Conservation (phyloP, 164 flowering plant species). For the Annona squamosa region DNA sequence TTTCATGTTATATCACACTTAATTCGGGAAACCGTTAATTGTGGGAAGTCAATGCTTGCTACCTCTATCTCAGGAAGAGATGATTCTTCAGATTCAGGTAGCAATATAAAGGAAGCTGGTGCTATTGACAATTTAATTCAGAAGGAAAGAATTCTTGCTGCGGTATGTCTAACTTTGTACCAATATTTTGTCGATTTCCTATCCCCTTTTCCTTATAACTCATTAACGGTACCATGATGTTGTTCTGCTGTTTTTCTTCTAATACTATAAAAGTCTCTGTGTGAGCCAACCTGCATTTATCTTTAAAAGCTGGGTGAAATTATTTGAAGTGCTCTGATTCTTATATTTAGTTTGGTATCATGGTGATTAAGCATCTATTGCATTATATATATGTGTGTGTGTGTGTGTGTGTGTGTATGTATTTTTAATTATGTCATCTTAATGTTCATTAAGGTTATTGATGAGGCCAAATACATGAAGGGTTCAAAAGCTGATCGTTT, state of each 20-base stretch:
- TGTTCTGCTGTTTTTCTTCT: not conserved
- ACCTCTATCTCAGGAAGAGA: conserved; percentile 55
- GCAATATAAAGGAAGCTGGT: conserved; percentile 46
- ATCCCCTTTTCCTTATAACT: not conserved
- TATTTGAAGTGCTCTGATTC: not conserved
- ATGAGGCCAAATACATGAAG: conserved; percentile 67
- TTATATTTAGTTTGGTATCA: not conserved
- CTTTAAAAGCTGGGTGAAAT: not conserved
- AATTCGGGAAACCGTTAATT: conserved; percentile 79
- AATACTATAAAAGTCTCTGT: not conserved
- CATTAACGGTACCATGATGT: not conserved
- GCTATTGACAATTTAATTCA: conserved; percentile 68
- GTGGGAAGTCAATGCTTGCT: conserved; percentile 80
- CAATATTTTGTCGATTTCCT: not conserved
- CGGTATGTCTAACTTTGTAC: conserved; percentile 38
- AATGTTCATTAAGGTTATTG: conserved; percentile 46
- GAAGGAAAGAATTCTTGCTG: conserved; percentile 71
- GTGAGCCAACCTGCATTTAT: not conserved
- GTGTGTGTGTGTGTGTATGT: too few species aligned
- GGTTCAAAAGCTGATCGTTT: conserved; percentile 45
- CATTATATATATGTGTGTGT: not conserved
- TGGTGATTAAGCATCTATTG: not conserved
- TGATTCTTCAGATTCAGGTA: conserved; percentile 53
- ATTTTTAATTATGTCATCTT: too few species aligned
- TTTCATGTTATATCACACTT: conserved; percentile 83